Evolutionary conservation across 441 rosid genomes (phyloP).

Genomic region (Corymbia citriodora): DNA sequence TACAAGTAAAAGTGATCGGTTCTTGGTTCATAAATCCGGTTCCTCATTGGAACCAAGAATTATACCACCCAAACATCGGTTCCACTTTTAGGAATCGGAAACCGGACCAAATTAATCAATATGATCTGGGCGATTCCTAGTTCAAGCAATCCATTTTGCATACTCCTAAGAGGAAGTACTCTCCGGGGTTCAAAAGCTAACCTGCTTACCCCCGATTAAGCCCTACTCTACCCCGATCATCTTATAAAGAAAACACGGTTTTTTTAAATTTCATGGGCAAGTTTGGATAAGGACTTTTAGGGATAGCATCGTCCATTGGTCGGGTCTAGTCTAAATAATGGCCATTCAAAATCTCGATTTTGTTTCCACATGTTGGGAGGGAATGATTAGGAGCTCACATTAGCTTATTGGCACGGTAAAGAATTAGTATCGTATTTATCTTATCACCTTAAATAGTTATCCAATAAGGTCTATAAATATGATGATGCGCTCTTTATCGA

Average conservation of each 20-base stretch:
- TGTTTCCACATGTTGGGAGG: neutral
- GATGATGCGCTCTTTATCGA: neutral
- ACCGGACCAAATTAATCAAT: too few species aligned
- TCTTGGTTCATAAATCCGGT: too few species aligned
- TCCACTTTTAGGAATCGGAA: too few species aligned
- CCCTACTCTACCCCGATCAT: neutral
- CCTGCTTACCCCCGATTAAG: neutral
- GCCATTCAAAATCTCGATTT: neutral
- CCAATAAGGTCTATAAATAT: neutral
- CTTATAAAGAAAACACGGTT: neutral
- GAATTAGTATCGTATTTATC: neutral
- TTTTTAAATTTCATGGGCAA: neutral
- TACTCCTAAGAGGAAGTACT: neutral
- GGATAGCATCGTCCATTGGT: neutral
- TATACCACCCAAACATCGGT: too few species aligned
- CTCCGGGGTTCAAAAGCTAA: neutral
- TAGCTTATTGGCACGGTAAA: neutral
- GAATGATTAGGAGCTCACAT: neutral
- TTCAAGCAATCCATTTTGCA: too few species aligned
- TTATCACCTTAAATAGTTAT: too few species aligned
- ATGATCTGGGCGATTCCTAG: rapidly evolving
- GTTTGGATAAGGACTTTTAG: neutral
- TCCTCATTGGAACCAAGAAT: too few species aligned
- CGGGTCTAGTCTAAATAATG: neutral
- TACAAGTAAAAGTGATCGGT: too few species aligned